Evolutionary conservation across 2,329 filamentous ascomycete species (phyloP).

Genomic region (Fusarium nygamai): DNA sequence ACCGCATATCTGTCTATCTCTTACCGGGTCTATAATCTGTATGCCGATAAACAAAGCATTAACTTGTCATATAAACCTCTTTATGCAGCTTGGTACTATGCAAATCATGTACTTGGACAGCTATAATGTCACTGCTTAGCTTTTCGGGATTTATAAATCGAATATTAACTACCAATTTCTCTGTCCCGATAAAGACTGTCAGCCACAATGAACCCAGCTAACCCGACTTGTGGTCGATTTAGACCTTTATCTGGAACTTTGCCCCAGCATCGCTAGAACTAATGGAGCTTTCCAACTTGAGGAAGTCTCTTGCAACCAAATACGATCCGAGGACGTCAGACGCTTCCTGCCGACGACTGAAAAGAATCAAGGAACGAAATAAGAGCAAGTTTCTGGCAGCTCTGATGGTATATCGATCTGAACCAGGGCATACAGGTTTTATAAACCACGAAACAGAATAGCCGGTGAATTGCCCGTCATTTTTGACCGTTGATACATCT

Average conservation of each 20-base stretch:
- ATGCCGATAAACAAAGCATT: neutral
- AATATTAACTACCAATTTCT: neutral
- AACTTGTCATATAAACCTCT: rapidly evolving
- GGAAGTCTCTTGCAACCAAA: neutral
- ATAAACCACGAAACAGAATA: neutral
- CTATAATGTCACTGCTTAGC: rapidly evolving
- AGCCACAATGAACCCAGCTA: neutral
- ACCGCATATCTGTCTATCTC: too few species aligned
- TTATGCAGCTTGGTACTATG: neutral
- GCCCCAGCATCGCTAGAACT: neutral
- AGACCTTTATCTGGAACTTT: neutral
- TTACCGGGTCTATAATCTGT: neutral
- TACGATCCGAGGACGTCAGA: neutral
- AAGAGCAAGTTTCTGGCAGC: too few species aligned
- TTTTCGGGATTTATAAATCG: too few species aligned
- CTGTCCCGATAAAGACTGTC: rapidly evolving
- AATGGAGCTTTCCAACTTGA: neutral
- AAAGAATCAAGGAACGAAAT: neutral
- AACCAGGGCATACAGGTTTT: neutral
- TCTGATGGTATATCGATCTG: neutral
- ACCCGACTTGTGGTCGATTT: neutral
- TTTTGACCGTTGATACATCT: neutral
- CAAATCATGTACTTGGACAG: neutral
- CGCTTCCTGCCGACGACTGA: rapidly evolving
- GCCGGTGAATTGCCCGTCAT: neutral